phyloP scores from a whole-genome alignment of 73 alveolate species.

The Paramecium bursaria region DNA sequence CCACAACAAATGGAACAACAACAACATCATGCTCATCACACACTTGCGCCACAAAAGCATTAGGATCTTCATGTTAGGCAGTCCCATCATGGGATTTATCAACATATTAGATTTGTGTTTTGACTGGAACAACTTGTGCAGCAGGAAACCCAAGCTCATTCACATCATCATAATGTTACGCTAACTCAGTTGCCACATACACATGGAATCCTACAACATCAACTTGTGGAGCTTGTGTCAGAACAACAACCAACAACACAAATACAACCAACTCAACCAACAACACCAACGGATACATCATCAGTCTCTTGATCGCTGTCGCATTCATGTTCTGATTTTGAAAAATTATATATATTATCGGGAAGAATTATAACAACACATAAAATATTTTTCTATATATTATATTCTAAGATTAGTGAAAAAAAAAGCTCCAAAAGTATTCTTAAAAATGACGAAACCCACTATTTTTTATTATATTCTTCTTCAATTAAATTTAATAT shows the following conservation, averaged over 20 bases:
- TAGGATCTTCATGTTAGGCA: conserved; percentile 17
- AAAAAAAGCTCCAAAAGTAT: no score
- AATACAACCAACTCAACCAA: no score
- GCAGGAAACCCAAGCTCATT: conserved; percentile 46
- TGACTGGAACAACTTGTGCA: conserved; percentile 29
- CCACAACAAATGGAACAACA: conserved; percentile 32
- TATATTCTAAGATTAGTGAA: no score
- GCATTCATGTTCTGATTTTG: no score
- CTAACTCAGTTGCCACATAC: not conserved
- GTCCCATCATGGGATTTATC: conserved; percentile 4
- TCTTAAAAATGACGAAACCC: no score
- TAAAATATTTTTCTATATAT: no score
- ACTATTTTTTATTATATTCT: no score
- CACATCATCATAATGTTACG: conserved; percentile 2
- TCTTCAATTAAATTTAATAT: no score
- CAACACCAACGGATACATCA: no score
- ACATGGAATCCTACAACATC: conserved; percentile 22
- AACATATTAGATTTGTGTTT: not conserved
- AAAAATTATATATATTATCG: no score
- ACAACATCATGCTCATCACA: conserved; percentile 14
- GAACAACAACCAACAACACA: not conserved
- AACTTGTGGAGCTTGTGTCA: conserved; percentile 36
- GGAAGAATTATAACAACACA: no score
- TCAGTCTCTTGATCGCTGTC: no score
- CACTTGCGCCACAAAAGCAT: conserved; percentile 22